Evolutionary conservation across 352 stramenopile genomes (phyloP), one percentile per base, ranked within the genome.

Genomic region (Phytopythium helicoides): DNA sequence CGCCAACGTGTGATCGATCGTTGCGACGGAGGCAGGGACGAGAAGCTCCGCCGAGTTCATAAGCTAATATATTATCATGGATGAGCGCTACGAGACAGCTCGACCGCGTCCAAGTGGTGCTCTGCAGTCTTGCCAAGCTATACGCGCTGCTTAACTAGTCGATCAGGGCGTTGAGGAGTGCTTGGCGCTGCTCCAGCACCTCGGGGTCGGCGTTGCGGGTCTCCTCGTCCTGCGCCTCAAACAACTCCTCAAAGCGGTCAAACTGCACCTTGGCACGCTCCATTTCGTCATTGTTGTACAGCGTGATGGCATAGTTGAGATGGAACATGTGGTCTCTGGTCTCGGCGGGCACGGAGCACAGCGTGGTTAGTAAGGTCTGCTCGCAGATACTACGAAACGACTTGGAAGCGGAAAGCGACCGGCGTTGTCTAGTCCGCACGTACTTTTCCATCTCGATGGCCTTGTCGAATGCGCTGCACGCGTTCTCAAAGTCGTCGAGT

Each of bases 401-500:
- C 28, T 9, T 33, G 28, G 28, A 33, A 33, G 28, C 28, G 9
- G 28, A 33, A 33, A 33, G 28, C 28, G 5, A 33, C 9, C 9
- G 28, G 28, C 28, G 9, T 9, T 33, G 5, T 11, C 31, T 35
- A 41, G 50, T 60, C 34, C 38, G 54, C 18, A 51, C 53, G 36
- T 62, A 92, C 82, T 72, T 53, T 62, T 93, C 83, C 70, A 97
- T 89, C 54, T 95, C 80, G 59, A 96, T 82, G 21, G 89, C 85
- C 66, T 97, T 97, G 39, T 97, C 83, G 54, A 97, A 98, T 6
- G 90, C 91, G 41, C 76, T 88, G 67, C 84, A 95, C 1, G 89
- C 80, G 55, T 97, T 97, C 36, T 96, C 91, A 64, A 95, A 94
- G 68, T 98, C 92, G 51, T 97, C 90, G 37, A 97, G 71, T 0